Base-by-base conservation (phyloP, 2,329 filamentous ascomycete genomes). In the Colletotrichum lindemuthianum region DNA sequence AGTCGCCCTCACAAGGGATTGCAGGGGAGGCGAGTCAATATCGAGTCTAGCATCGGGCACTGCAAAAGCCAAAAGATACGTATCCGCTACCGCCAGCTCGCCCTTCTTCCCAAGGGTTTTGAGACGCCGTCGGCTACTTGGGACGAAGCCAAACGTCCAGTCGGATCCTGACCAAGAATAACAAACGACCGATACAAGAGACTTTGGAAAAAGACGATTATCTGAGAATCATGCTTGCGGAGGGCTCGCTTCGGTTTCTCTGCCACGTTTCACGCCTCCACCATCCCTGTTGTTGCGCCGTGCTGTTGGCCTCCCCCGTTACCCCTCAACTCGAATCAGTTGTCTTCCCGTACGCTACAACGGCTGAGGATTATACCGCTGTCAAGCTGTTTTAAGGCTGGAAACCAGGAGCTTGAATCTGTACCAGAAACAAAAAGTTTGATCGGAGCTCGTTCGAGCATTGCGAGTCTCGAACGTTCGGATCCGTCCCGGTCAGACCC, bases 141-240 rank as follows among this genome's bases (percentile, higher is more conserved):
- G 37, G 55, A 58, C 43, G 55, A 58, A 50, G 55, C 55, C 55
- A 58, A 49, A 58, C 55, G 43, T 40, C n/a, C 44, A 36, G 45
- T 58, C 47, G 55, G 32, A 50, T 58, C 24, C 37, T 34, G 24
- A 45, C 45, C 16, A 24, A 43, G 13, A 50, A 43, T 43, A 49
- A 13, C 6, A 36, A 12, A 7, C 16, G 12, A 43, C 24, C n/a
- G 48, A 49, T 12, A 24, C 37, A 58, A 41, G 36, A 32, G 43
- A 15, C 50, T 37, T 43, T 13, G 2, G 12, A 32, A 57, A 32
- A 48, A 32, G 43, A 11, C 33, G 13, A 43, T 16, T 4, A 4
- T 45, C 10, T 40, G 41, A n/a, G 34, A 10, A 40, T 39, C 33
- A 51, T 16, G 4, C 3, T 36, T 6, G 32, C 9, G 40, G 43